Conservation (phyloP, 2,329 filamentous ascomycete species). For the Chaetomium sp. region DNA sequence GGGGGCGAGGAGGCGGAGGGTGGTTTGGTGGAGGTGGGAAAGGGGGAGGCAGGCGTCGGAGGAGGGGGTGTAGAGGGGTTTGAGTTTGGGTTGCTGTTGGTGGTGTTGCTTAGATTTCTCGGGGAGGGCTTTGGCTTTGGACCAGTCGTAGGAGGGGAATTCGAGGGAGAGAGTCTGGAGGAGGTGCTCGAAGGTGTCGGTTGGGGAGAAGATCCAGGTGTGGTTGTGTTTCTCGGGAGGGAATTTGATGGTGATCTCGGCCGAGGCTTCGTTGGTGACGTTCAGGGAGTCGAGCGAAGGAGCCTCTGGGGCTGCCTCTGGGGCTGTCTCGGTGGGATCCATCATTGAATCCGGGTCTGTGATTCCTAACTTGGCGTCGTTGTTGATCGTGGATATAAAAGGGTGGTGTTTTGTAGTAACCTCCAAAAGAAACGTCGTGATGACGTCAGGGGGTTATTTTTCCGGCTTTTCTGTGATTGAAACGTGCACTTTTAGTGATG, state of each 20-base stretch:
- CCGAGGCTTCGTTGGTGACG: slow-evolving; percentile 5
- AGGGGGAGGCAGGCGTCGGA: slow-evolving; percentile 23
- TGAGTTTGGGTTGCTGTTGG: slow-evolving; percentile 6
- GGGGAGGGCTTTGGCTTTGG: slow-evolving; percentile 25
- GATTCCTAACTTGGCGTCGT: no score
- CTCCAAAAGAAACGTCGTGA: no score
- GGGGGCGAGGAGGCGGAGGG: slow-evolving; percentile 29
- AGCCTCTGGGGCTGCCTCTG: not conserved
- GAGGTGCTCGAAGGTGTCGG: slow-evolving; percentile 16
- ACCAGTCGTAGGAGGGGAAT: slow-evolving; percentile 19
- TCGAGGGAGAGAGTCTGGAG: slow-evolving; percentile 9
- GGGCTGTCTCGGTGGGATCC: not conserved
- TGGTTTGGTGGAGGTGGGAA: slow-evolving; percentile 20
- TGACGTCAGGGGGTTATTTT: no score
- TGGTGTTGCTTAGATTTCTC: slow-evolving; percentile 4
- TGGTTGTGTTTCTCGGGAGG: slow-evolving; percentile 18
- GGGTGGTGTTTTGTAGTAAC: no score
- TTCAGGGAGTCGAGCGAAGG: not conserved
- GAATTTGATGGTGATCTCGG: slow-evolving; percentile 20
- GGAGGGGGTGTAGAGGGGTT: slow-evolving; percentile 25
- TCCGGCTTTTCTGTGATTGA: no score
- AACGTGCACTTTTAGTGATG: no score
- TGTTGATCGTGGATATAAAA: no score
- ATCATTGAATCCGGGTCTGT: not conserved
- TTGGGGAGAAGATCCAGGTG: slow-evolving; percentile 12